Evolutionary conservation across 768 basidiomycete species (phyloP), one percentile per base, ranked within the genome.

Genomic region (Trametopsis cervina): DNA sequence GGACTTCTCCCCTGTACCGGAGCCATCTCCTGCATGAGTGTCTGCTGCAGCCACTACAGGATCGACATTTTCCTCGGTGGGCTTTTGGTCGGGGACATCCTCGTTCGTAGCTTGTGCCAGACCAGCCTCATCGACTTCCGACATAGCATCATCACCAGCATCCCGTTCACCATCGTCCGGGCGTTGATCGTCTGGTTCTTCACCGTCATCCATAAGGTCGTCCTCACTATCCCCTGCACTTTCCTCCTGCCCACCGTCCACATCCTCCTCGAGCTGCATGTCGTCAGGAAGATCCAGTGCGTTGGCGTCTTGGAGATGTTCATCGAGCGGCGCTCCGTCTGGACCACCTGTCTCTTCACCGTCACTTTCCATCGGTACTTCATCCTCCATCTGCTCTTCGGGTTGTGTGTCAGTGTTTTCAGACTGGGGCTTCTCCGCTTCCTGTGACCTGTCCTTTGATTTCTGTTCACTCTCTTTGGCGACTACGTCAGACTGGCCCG

Each of bases 231-330:
- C 58, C 17, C 62, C 62, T 24, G 54, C 59, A 27, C 63, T 63
- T 4, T 68, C 63, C 56, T 53, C 60, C 41, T 66, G 60, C n/a
- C 55, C 52, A 18, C 60, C 60, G 7, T 65, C 62, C 24, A 65
- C 60, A 40, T 65, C 64, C n/a, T 60, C 63, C 10, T 59, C 64
- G 11, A 94, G 63, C 45, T 90, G 70, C 66, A 95, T 72, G 53
- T 91, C 82, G 26, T 97, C 94, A 0, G 95, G 95, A 9, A 98
- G 74, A 58, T 98, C 87, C 38, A 98, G 75, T 4, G 81, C 83
- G 44, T 95, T 75, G 2, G 84, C 84, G 51, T 96, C 89, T 20
- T 76, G 83, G 39, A 91, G 66, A 50, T 81, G 72, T 17, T 91
- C 79, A 48, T 94, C 84, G 66, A 92, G 74, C 10, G 85, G 80